These are phyloP conservation scores for Bimuria novae-zelandiae DNA, from an alignment of 2,329 filamentous ascomycete species.

Conservation along the genomic window DNA sequence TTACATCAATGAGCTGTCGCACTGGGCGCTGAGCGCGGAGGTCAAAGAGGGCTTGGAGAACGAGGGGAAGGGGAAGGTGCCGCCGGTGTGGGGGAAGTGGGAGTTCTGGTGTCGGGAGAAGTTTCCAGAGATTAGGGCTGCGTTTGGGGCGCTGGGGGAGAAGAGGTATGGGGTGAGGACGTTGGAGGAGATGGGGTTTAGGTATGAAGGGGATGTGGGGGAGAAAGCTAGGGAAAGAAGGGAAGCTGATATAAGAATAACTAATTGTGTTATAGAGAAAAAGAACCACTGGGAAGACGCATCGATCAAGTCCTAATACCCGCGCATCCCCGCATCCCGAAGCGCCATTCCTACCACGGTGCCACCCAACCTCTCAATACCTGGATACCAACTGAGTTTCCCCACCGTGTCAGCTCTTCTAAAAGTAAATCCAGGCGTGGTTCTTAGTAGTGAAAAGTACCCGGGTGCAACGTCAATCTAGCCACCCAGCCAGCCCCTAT, in stretches of 20 bases:
- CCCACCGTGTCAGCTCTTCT: too few species aligned
- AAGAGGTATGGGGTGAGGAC: slow-evolving; percentile 61
- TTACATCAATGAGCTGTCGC: slow-evolving; percentile 71
- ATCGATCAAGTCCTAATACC: too few species aligned
- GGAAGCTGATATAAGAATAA: slow-evolving; percentile 13
- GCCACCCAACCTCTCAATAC: too few species aligned
- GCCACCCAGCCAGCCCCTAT: too few species aligned
- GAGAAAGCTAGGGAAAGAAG: slow-evolving; percentile 11
- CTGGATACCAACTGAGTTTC: too few species aligned
- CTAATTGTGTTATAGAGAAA: too few species aligned
- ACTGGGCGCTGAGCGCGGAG: slow-evolving; percentile 60
- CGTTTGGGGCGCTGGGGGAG: slow-evolving; percentile 70
- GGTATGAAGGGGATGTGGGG: slow-evolving; percentile 50
- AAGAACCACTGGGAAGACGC: too few species aligned
- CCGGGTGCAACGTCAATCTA: too few species aligned
- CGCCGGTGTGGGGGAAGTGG: slow-evolving; percentile 72
- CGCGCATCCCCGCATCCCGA: too few species aligned
- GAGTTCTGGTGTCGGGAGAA: slow-evolving; percentile 73
- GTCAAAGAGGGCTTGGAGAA: slow-evolving; percentile 47
- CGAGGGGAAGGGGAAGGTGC: slow-evolving; percentile 63
- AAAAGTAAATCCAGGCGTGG: too few species aligned
- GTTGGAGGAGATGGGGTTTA: slow-evolving; percentile 74
- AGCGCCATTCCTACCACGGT: too few species aligned
- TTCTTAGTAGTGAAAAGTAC: too few species aligned
- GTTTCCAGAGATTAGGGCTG: slow-evolving; percentile 71